Percentiles rank a stretch among this genome's conserved stretches.
phyloP scores from a whole-genome alignment of 305 asterid genomes.

The Plantago coronopus region DNA sequence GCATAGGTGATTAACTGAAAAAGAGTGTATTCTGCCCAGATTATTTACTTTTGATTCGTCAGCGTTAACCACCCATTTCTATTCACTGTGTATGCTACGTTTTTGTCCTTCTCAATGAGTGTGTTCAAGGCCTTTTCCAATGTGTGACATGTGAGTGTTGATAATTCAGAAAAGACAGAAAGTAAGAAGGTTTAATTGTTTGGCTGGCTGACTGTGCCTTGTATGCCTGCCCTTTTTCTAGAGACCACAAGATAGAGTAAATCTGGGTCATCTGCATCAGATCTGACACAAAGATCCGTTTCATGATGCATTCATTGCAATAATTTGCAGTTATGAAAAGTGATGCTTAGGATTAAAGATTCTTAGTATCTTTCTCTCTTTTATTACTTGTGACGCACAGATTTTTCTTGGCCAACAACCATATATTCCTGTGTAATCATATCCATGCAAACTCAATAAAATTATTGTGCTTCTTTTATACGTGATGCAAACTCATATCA shows the following conservation, averaged over 20 bases:
- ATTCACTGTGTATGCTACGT: too few relatives aligned
- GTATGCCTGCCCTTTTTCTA: slow-evolving; percentile 1
- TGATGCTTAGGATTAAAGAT: background rate
- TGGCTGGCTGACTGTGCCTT: too few relatives aligned
- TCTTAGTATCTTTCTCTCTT: background rate
- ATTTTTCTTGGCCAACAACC: background rate
- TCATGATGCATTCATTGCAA: background rate
- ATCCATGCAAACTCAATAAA: background rate
- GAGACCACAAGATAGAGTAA: slow-evolving; percentile 7
- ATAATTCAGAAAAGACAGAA: too few relatives aligned
- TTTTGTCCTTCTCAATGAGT: too few relatives aligned
- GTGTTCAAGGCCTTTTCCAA: too few relatives aligned
- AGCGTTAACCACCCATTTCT: too few relatives aligned
- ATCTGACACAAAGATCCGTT: background rate
- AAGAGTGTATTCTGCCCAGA: too few relatives aligned
- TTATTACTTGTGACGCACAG: background rate
- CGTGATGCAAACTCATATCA: slow-evolving; percentile 6
- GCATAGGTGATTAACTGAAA: too few relatives aligned
- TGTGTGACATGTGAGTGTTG: too few relatives aligned
- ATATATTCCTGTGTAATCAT: background rate
- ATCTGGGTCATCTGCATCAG: background rate
- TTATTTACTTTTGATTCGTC: too few relatives aligned
- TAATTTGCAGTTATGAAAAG: background rate
- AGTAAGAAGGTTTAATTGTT: too few relatives aligned
- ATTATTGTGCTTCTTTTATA: slow-evolving; percentile 13